Evolutionary conservation across 257 asterid genomes (phyloP).

Genomic region (Salvia rosmarinus): DNA sequence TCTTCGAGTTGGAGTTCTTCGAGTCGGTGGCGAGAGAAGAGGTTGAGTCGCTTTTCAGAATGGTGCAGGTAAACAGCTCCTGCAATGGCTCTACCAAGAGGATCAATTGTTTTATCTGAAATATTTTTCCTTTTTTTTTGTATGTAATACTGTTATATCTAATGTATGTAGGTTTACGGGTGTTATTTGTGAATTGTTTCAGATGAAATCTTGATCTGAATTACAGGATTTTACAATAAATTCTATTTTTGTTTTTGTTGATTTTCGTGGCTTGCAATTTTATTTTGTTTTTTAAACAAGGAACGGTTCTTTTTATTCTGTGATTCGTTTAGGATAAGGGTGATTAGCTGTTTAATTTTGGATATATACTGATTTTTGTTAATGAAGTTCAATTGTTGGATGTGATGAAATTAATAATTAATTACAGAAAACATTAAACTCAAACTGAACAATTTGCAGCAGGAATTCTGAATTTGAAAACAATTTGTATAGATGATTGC

Average conservation of each 20-base stretch:
- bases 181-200: constrained; percentile 20
- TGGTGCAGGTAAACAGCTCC: constrained; percentile 23
- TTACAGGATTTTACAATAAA: background rate
- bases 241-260: background rate
- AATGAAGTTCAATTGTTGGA: background rate
- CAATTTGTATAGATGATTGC: no score
- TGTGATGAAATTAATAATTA: background rate
- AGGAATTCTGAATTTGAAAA: no score
- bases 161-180: constrained; percentile 17
- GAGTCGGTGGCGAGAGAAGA: constrained; percentile 47
- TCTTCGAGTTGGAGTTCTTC: constrained; percentile 42
- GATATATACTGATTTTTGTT: background rate
- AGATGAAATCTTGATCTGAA: constrained; percentile 29
- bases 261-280: background rate
- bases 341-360: no score
- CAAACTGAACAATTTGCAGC: no score
- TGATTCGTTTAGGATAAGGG: no score
- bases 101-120: constrained; percentile 40
- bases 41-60: constrained; percentile 52
- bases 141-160: background rate
- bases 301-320: no score
- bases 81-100: constrained; percentile 33
- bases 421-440: no score
- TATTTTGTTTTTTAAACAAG: background rate
- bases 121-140: background rate